Percentiles rank a stretch among this genome's conserved stretches.
Conservation (phyloP, 169 alveolate genomes). For the Cryptosporidium ubiquitum region DNA sequence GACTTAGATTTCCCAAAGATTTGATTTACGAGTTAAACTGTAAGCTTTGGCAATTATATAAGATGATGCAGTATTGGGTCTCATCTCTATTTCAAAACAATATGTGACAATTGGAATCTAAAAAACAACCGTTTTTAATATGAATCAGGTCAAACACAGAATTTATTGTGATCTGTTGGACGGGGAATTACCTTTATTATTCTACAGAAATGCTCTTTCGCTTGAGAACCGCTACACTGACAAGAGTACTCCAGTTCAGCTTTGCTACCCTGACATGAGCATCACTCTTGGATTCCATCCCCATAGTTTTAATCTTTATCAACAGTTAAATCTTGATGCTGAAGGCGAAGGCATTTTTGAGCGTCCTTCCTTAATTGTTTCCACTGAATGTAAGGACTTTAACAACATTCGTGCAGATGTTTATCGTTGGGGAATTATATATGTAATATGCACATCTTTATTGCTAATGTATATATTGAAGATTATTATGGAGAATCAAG, state of each 20-base stretch:
- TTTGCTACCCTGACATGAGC: constrained; percentile 18
- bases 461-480: not conserved
- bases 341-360: constrained; percentile 16
- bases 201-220: constrained; percentile 41
- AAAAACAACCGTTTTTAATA: not conserved
- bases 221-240: not conserved
- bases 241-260: constrained; percentile 14
- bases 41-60: too few species aligned
- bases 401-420: constrained; percentile 7
- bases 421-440: constrained; percentile 52
- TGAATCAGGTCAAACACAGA: constrained; percentile 34
- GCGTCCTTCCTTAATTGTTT: constrained; percentile 25
- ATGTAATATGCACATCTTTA: not conserved
- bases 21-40: not conserved
- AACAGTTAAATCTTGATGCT: not conserved
- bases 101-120: not conserved
- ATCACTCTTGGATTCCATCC: constrained; percentile 58
- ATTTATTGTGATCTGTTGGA: constrained; percentile 1
- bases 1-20: not conserved
- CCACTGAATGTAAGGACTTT: constrained; percentile 48
- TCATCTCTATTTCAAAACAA: not conserved
- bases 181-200: constrained; percentile 3
- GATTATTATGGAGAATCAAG: not conserved
- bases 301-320: not conserved
- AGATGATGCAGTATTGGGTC: not conserved